Conservation (phyloP, 495 filamentous ascomycete species). For the Lepidopterella palustris region DNA sequence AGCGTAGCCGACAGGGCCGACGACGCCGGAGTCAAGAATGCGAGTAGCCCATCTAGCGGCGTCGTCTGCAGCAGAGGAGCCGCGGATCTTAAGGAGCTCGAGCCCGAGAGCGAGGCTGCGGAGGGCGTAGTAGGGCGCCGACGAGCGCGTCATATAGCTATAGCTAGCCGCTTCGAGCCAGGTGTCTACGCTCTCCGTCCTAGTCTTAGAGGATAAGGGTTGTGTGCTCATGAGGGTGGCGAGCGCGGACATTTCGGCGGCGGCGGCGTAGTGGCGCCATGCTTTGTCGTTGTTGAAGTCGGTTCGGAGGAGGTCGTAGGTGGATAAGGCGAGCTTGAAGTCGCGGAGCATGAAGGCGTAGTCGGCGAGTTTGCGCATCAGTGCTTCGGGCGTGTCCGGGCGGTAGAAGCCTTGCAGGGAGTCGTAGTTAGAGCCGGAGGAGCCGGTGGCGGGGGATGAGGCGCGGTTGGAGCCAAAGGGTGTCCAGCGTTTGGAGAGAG, state of each 20-base stretch:
- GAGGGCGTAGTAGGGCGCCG: slow-evolving; percentile 63
- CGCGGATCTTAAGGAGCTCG: slow-evolving; percentile 74
- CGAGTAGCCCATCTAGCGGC: slow-evolving; percentile 78
- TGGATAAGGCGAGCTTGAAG: slow-evolving; percentile 84
- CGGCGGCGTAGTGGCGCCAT: slow-evolving; percentile 88
- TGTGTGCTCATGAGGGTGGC: slow-evolving; percentile 69
- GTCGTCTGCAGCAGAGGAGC: slow-evolving; percentile 73
- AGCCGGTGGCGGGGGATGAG: slow-evolving; percentile 43
- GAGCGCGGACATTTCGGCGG: slow-evolving; percentile 87
- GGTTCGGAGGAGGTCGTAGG: slow-evolving; percentile 78
- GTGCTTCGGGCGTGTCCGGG: slow-evolving; percentile 76
- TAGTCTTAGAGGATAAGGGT: slow-evolving; percentile 60
- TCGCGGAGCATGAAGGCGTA: slow-evolving; percentile 95
- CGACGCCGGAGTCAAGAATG: slow-evolving; percentile 67
- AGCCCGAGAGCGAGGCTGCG: slow-evolving; percentile 69
- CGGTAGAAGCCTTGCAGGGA: slow-evolving; percentile 66
- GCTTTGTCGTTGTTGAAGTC: slow-evolving; percentile 95
- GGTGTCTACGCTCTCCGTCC: slow-evolving; percentile 72
- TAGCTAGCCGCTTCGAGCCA: slow-evolving; percentile 84
- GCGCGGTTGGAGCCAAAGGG: slow-evolving; percentile 59
- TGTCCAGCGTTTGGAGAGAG: slow-evolving; percentile 79
- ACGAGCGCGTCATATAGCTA: slow-evolving; percentile 76
- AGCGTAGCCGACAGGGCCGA: slow-evolving; percentile 67
- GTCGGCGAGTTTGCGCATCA: slow-evolving; percentile 88
- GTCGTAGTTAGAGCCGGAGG: slow-evolving; percentile 64